Conservation (phyloP, 2,329 filamentous ascomycete species). For the Aspergillus viridinutans region DNA sequence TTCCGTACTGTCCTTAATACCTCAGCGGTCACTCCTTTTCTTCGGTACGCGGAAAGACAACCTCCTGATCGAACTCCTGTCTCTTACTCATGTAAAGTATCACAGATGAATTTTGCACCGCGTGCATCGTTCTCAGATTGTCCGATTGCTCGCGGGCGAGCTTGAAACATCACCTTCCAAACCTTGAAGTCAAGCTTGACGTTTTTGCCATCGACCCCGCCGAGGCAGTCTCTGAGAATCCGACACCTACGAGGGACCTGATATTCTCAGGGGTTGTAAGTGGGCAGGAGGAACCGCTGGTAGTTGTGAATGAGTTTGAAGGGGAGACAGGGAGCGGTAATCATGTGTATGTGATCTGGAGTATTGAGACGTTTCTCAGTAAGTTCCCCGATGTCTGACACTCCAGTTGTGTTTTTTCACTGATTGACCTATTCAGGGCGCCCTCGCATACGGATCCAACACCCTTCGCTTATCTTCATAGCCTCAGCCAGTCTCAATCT, state of each 20-base stretch:
- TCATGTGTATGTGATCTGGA: constrained; percentile 45
- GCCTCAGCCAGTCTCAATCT: constrained; percentile 45
- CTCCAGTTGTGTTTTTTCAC: constrained; percentile 7
- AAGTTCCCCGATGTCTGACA: constrained; percentile 9
- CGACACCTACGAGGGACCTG: constrained; percentile 35
- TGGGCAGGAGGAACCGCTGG: constrained; percentile 40
- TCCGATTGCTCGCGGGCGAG: constrained; percentile 47
- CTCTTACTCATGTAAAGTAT: constrained; percentile 48
- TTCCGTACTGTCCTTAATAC: constrained; percentile 46
- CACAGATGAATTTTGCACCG: constrained; percentile 52
- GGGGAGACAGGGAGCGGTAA: constrained; percentile 35
- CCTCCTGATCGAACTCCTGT: constrained; percentile 16
- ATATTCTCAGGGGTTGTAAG: constrained; percentile 39
- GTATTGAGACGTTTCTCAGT: constrained; percentile 41
- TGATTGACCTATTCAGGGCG: constrained; percentile 25
- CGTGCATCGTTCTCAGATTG: constrained; percentile 50
- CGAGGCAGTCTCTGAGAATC: constrained; percentile 40
- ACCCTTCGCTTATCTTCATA: constrained; percentile 54
- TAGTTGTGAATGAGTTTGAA: constrained; percentile 43
- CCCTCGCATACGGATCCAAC: constrained; percentile 50
- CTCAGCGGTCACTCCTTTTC: constrained; percentile 50
- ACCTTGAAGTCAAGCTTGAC: constrained; percentile 50
- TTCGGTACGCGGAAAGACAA: constrained; percentile 40
- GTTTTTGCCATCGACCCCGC: constrained; percentile 42
- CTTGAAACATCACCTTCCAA: constrained; percentile 46